Percentiles rank a stretch among this genome's conserved stretches.
Conservation (phyloP, 768 basidiomycete species). For the Mycena pura region DNA sequence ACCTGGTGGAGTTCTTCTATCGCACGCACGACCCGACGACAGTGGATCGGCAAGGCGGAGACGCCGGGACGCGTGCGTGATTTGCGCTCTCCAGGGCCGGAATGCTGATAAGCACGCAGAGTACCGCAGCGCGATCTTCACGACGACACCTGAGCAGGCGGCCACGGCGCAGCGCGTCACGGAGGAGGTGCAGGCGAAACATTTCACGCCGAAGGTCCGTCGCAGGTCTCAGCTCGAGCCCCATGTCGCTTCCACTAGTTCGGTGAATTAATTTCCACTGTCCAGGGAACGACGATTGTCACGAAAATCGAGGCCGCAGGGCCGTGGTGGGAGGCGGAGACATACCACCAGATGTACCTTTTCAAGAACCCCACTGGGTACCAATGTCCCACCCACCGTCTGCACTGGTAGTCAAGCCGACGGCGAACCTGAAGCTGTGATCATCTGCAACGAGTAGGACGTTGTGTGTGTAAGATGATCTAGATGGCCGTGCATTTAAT, state of each 20-base stretch:
- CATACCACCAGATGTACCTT: conserved; percentile 68
- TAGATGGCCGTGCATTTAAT: no score
- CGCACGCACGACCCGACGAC: conserved; percentile 79
- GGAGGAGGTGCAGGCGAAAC: conserved; percentile 70
- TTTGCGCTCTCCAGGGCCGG: no score
- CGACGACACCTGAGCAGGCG: conserved; percentile 61
- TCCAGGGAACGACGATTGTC: conserved; percentile 57
- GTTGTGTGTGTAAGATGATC: no score
- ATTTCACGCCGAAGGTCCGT: conserved; percentile 58
- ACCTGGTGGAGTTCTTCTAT: conserved; percentile 84
- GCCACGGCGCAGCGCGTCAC: conserved; percentile 66
- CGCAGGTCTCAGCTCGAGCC: not conserved
- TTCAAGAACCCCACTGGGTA: conserved; percentile 75
- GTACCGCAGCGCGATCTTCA: conserved; percentile 80
- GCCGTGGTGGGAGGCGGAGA: conserved; percentile 67
- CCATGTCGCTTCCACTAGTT: not conserved
- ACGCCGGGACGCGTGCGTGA: conserved; percentile 64
- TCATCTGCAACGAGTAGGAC: no score
- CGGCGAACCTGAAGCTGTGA: no score
- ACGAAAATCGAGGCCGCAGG: conserved; percentile 64
- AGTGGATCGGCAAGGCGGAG: conserved; percentile 63
- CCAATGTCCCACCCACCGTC: conserved; percentile 72
- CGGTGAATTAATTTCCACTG: not conserved
- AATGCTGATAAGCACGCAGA: no score
- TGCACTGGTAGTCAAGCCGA: conserved; percentile 66